Percentiles rank a stretch among this genome's conserved stretches.
Evolutionary conservation across 2,329 filamentous ascomycete species (phyloP).

Genomic region (Colletotrichum acutatum): DNA sequence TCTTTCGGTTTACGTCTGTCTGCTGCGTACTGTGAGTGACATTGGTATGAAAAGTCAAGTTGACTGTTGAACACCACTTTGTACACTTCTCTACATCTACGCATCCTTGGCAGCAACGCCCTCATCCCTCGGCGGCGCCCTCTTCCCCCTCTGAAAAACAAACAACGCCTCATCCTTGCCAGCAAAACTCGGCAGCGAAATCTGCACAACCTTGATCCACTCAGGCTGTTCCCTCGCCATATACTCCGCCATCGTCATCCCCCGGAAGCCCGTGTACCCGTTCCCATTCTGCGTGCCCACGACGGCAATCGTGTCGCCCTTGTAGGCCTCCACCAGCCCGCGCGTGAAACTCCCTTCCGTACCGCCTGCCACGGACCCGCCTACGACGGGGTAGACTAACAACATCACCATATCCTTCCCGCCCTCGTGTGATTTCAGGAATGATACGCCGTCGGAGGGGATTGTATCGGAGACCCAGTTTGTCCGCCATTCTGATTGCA

Average conservation of each 20-base stretch:
- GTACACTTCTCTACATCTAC: too few relatives aligned
- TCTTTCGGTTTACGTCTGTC: not conserved
- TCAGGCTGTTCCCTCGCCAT: constrained; percentile 66
- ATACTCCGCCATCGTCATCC: constrained; percentile 73
- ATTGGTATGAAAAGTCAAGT: not conserved
- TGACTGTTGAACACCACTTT: too few relatives aligned
- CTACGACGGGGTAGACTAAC: constrained; percentile 79
- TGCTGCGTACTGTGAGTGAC: not conserved
- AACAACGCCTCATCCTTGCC: constrained; percentile 82
- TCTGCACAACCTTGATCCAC: constrained; percentile 71
- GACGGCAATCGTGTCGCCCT: constrained; percentile 73
- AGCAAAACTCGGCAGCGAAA: constrained; percentile 78
- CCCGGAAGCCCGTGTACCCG: constrained; percentile 77
- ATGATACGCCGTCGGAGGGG: constrained; percentile 69
- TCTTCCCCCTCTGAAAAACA: constrained; percentile 67
- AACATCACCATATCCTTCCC: constrained; percentile 70
- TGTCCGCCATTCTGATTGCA: constrained; percentile 74
- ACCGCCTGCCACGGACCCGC: constrained; percentile 71
- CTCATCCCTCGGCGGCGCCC: constrained; percentile 41
- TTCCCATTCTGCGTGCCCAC: constrained; percentile 81
- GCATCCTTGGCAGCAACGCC: too few relatives aligned
- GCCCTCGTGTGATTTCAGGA: constrained; percentile 60
- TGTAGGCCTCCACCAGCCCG: constrained; percentile 68
- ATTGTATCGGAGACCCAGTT: constrained; percentile 76
- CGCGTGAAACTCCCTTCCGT: constrained; percentile 73